Base-by-base conservation (phyloP, 140 eudicot genomes). In the Oenanthe javanica region DNA sequence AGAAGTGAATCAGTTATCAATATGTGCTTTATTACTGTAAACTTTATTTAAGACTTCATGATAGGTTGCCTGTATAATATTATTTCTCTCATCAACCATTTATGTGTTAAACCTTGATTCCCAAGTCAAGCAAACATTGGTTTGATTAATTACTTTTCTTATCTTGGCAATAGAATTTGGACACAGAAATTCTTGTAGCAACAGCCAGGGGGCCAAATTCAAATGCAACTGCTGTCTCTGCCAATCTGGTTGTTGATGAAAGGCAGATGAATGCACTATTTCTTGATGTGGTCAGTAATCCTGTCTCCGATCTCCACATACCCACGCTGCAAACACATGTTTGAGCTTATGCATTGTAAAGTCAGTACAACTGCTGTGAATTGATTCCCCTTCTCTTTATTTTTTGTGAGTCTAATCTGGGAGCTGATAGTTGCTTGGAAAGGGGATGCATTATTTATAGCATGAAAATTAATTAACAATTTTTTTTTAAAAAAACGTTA, bases 191-290 rank as follows among this genome's bases (percentile, higher is more conserved):
- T 74, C 87, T 92, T 73, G 97, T 95, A 70, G 95, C 99, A 67
- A 83, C 99, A 73, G 90, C 97, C 66, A 87, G 96, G 82, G 97
- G 90, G 54, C 85, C 96, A 70, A 83, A 64, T 82, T 89, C 97
- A 82, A 90, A 87, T 74, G 89, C 92, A 59, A 90, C 99, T 63
- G 91, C 99, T 54, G 84, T 92, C 75, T 86, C 99, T 50, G 97
- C 99, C 63, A 95, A 95, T 85, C 73, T 95, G 77, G 84, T 89
- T 51, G 90, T 95, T 80, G 99, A 95, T 72, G 99, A 95, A 79
- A 89, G 99, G 74, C 97, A 95, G 82, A 95, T 95, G 99, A 95
- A 95, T 87, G 99, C 97, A 51, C 81, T 95, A 40, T 95, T 95
- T 88, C 92, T 95, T 54, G 99, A 95, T 80, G 79, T 95, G 92